Conservation (phyloP, 805 yeast genomes). For the Barnettozyma vustinii region DNA sequence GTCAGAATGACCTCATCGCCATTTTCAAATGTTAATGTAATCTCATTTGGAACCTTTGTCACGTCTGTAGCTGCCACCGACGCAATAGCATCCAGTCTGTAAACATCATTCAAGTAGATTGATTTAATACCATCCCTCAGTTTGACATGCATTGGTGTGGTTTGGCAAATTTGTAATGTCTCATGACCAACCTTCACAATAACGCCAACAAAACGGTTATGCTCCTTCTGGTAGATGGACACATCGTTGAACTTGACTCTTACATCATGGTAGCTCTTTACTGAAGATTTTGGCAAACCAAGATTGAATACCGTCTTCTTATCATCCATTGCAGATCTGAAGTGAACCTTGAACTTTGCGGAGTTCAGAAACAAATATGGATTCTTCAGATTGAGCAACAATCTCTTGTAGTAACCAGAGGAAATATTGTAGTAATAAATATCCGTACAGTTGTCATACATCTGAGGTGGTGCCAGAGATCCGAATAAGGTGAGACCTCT, state of each 20-base stretch:
- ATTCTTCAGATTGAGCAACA: slow-evolving; percentile 24
- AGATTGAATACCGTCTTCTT: slow-evolving; percentile 36
- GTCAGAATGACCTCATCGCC: slow-evolving; percentile 36
- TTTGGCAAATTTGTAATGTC: slow-evolving; percentile 51
- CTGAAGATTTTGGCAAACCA: slow-evolving; percentile 39
- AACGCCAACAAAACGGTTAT: slow-evolving; percentile 52
- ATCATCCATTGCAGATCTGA: slow-evolving; percentile 44
- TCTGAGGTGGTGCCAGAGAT: slow-evolving; percentile 45
- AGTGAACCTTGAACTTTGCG: slow-evolving; percentile 25
- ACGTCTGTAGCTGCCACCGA: slow-evolving; percentile 35
- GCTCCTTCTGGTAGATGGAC: slow-evolving; percentile 42
- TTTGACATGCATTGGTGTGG: slow-evolving; percentile 37
- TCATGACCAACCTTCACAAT: slow-evolving; percentile 65
- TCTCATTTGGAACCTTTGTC: slow-evolving; percentile 46
- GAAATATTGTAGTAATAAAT: slow-evolving; percentile 43
- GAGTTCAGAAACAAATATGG: slow-evolving; percentile 13
- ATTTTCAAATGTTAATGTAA: slow-evolving; percentile 37
- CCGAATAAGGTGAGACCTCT: slow-evolving; percentile 34
- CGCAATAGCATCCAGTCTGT: slow-evolving; percentile 34
- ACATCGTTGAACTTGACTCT: slow-evolving; percentile 50
- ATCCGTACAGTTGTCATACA: slow-evolving; percentile 46
- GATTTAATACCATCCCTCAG: slow-evolving; percentile 31
- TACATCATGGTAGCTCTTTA: slow-evolving; percentile 40
- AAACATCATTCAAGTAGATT: slow-evolving; percentile 38
- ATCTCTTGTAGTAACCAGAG: slow-evolving; percentile 20